Evolutionary conservation across 1,139 yeast species (phyloP).

Genomic region (Torulaspora globosa): DNA sequence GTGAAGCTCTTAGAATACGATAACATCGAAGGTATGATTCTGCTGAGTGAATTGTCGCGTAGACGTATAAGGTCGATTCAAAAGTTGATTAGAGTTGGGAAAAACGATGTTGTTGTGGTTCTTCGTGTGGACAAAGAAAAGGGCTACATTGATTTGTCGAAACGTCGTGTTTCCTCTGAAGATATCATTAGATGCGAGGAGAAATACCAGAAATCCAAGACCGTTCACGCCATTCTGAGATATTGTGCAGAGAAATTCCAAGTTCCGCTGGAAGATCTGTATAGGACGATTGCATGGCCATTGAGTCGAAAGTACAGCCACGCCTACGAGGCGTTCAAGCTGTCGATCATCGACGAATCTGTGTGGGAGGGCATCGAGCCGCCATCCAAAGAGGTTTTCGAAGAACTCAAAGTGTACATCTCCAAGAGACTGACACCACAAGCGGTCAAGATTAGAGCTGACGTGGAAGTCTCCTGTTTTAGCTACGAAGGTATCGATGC

Average conservation of each 20-base stretch:
- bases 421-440: constrained; percentile 95
- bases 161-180: constrained; percentile 97
- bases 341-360: constrained; percentile 87
- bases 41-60: constrained; percentile 92
- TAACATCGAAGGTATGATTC: constrained; percentile 97
- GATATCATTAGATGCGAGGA: constrained; percentile 97
- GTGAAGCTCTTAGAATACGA: constrained; percentile 94
- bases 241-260: constrained; percentile 98
- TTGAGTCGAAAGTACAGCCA: constrained; percentile 92
- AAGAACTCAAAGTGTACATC: constrained; percentile 79
- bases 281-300: constrained; percentile 95
- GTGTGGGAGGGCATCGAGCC: constrained; percentile 81
- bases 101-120: constrained; percentile 98
- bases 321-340: constrained; percentile 94
- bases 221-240: constrained; percentile 94
- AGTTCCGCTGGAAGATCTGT: constrained; percentile 77
- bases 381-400: constrained; percentile 59
- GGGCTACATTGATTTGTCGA: constrained; percentile 95
- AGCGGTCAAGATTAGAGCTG: constrained; percentile 96
- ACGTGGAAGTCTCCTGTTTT: constrained; percentile 95
- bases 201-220: constrained; percentile 92
- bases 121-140: constrained; percentile 97
- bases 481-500: constrained; percentile 98
- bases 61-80: constrained; percentile 98
- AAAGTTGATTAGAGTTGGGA: constrained; percentile 95